Evolutionary conservation across 148 eudicot species (phyloP).

Genomic region (Heliosperma pusillum): DNA sequence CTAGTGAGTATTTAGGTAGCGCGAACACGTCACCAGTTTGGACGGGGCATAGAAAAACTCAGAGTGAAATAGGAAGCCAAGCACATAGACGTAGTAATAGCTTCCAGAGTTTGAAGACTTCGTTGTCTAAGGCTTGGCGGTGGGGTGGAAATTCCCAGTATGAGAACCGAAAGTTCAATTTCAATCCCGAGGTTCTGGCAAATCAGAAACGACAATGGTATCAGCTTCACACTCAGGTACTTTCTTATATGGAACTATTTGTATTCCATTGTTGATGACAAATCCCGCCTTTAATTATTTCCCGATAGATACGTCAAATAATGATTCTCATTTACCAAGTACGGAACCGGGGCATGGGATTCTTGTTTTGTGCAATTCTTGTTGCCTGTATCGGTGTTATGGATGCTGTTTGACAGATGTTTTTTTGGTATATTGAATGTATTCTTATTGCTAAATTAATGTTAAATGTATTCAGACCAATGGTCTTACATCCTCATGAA

Average conservation of each 20-base stretch:
- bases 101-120: constrained; percentile 64
- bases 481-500: background rate
- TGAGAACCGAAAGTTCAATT: constrained; percentile 40
- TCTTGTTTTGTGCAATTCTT: background rate
- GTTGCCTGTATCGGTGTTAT: background rate
- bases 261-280: background rate
- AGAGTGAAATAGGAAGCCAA: constrained; percentile 48
- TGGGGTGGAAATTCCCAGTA: constrained; percentile 62
- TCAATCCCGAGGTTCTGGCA: constrained; percentile 84
- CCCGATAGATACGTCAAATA: background rate
- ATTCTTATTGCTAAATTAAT: background rate
- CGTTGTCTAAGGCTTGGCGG: constrained; percentile 67
- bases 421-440: background rate
- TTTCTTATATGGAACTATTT: constrained; percentile 11
- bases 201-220: constrained; percentile 99
- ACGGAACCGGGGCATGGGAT: background rate
- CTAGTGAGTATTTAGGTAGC: constrained; percentile 48
- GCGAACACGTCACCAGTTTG: constrained; percentile 37
- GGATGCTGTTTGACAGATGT: background rate
- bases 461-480: background rate
- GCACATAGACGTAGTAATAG: constrained; percentile 38
- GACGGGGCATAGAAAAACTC: constrained; percentile 51
- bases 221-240: constrained; percentile 71
- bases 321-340: background rate
- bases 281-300: background rate